phyloP scores from a whole-genome alignment of 2,329 filamentous ascomycete species.

The Botrytis medusae region DNA sequence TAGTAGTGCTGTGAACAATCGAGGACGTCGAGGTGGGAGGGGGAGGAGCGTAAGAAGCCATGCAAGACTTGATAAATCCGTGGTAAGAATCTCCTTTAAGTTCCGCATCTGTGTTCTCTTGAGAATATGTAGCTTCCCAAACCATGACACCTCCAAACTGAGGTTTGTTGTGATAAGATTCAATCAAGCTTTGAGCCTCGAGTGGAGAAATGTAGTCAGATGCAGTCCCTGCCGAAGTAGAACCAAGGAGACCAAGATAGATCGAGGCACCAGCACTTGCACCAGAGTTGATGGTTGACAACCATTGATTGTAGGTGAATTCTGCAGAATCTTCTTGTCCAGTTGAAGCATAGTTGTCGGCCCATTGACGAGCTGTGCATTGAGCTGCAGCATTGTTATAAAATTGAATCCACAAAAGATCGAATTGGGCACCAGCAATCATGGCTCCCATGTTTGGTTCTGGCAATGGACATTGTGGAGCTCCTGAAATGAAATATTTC shows the following conservation, averaged over 20 bases:
- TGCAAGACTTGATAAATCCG: constrained; percentile 28
- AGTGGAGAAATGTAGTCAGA: constrained; percentile 31
- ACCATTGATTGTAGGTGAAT: constrained; percentile 36
- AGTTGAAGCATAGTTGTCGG: constrained; percentile 11
- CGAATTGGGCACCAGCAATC: constrained; percentile 36
- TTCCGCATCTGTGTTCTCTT: constrained; percentile 26
- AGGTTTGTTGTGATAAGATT: constrained; percentile 26
- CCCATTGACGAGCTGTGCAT: constrained; percentile 36
- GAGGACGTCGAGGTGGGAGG: constrained; percentile 21
- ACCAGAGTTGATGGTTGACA: constrained; percentile 25
- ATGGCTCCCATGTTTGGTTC: constrained; percentile 38
- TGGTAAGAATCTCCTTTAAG: constrained; percentile 25
- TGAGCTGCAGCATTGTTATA: constrained; percentile 36
- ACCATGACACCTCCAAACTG: constrained; percentile 41
- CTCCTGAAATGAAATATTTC: constrained; percentile 38
- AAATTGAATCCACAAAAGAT: constrained; percentile 40
- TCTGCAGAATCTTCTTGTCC: not conserved
- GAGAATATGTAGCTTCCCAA: constrained; percentile 36
- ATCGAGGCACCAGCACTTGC: constrained; percentile 35
- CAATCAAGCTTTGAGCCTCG: constrained; percentile 34
- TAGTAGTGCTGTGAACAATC: constrained; percentile 9
- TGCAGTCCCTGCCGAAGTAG: constrained; percentile 17
- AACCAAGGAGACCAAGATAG: constrained; percentile 37
- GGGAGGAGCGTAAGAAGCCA: constrained; percentile 21
- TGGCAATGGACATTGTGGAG: constrained; percentile 39